phyloP scores from a whole-genome alignment of 805 yeast species.

The Starmerella floris region DNA sequence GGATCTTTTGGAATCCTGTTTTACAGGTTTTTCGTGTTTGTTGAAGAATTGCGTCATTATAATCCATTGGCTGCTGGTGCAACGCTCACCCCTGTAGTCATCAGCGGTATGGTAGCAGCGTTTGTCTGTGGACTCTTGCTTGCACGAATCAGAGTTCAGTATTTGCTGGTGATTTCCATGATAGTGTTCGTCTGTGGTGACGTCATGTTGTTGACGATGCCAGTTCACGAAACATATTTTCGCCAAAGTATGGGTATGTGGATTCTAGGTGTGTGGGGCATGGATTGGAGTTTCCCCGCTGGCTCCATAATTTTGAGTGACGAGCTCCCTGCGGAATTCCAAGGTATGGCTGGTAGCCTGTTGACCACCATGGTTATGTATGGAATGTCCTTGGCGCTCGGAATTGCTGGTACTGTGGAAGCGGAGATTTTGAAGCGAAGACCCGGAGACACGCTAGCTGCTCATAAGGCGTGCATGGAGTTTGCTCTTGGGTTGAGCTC shows the following conservation, averaged over 20 bases:
- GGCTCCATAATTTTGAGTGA: slow-evolving; percentile 51
- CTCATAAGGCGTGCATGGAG: slow-evolving; percentile 11
- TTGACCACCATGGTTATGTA: slow-evolving; percentile 60
- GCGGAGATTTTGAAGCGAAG: slow-evolving; percentile 9
- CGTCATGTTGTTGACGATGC: slow-evolving; percentile 24
- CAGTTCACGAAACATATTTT: slow-evolving; percentile 49
- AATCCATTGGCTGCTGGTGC: slow-evolving; percentile 37
- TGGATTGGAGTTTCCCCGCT: slow-evolving; percentile 70
- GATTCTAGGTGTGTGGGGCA: slow-evolving; percentile 51
- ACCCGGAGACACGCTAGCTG: slow-evolving; percentile 10
- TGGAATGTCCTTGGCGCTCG: slow-evolving; percentile 56
- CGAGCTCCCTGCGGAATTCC: slow-evolving; percentile 46
- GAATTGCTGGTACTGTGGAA: slow-evolving; percentile 40
- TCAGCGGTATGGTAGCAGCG: slow-evolving; percentile 49
- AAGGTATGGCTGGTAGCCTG: slow-evolving; percentile 68
- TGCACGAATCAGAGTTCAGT: slow-evolving; percentile 36
- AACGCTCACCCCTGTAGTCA: slow-evolving; percentile 34
- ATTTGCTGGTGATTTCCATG: slow-evolving; percentile 39
- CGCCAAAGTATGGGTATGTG: slow-evolving; percentile 42
- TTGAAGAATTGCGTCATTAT: slow-evolving; percentile 38
- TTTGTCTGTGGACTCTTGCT: slow-evolving; percentile 38
- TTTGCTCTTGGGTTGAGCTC: slow-evolving; percentile 17
- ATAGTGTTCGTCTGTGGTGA: slow-evolving; percentile 34
- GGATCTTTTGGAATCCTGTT: slow-evolving; percentile 68
- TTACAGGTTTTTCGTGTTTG: slow-evolving; percentile 44